A percentile compares a stretch with the other conserved stretches of the same genome.
Conservation (phyloP, 139 green algal species). For the Ettlia oleoabundans region DNA sequence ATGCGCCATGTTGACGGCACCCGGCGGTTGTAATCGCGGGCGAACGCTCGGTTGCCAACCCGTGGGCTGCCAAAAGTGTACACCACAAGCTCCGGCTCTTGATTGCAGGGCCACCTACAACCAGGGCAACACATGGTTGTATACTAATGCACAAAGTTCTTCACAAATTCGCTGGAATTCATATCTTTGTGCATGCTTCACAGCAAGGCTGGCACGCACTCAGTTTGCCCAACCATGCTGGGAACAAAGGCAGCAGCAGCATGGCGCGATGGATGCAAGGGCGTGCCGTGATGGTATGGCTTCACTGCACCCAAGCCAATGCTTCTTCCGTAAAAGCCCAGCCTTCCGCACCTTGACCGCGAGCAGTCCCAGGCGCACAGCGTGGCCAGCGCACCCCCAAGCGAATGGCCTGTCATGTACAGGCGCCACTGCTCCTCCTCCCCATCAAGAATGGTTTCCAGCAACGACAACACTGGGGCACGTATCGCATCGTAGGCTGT, state of each 20-base stretch:
- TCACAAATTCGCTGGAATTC: too few species aligned
- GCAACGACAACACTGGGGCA: constrained; percentile 51
- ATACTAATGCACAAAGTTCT: too few species aligned
- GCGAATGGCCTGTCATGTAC: constrained; percentile 64
- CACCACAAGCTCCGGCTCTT: constrained; percentile 47
- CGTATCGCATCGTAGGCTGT: constrained; percentile 42
- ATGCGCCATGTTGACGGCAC: constrained; percentile 75
- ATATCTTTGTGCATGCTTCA: too few species aligned
- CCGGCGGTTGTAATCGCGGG: constrained; percentile 55
- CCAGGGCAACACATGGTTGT: too few species aligned
- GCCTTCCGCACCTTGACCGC: constrained; percentile 40
- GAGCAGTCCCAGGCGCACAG: constrained; percentile 82
- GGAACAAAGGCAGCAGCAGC: too few species aligned
- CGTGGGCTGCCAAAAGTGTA: constrained; percentile 87
- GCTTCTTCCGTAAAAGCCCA: not conserved
- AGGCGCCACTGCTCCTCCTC: constrained; percentile 2
- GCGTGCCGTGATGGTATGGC: too few species aligned
- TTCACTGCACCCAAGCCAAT: too few species aligned
- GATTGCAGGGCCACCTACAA: not conserved
- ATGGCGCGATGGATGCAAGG: too few species aligned
- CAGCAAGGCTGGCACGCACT: too few species aligned
- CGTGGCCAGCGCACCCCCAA: constrained; percentile 86
- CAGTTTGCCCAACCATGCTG: too few species aligned
- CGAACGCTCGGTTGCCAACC: constrained; percentile 67
- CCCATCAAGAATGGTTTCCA: constrained; percentile 52